phyloP scores from a whole-genome alignment of 1,139 yeast species.

The Protomyces inundatus region DNA sequence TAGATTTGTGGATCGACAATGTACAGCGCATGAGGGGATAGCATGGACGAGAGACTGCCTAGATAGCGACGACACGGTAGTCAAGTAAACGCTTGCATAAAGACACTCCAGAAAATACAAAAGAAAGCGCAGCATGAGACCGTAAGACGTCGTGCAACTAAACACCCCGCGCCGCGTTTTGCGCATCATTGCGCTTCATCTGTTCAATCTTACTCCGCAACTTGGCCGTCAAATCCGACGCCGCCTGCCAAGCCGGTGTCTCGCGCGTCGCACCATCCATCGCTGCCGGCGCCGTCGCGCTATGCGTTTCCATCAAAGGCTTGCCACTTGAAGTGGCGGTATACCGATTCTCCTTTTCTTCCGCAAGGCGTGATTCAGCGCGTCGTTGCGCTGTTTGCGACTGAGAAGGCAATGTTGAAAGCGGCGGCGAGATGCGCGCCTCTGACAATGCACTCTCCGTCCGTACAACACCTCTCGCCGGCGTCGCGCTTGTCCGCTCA shows the following conservation, averaged over 20 bases:
- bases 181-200: constrained; percentile 50
- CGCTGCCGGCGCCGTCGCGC: background rate
- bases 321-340: background rate
- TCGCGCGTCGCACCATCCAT: constrained; percentile 2
- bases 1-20: background rate
- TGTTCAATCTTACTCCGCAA: constrained; percentile 80
- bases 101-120: too few species aligned
- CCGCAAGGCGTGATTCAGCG: constrained; percentile 6
- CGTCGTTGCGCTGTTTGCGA: background rate
- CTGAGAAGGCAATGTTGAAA: background rate
- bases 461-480: too few species aligned
- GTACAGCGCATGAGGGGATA: too few species aligned
- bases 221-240: constrained; percentile 83
- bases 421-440: constrained; percentile 1
- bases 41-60: too few species aligned
- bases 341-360: constrained; percentile 30
- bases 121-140: too few species aligned
- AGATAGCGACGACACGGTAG: too few species aligned
- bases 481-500: too few species aligned
- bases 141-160: too few species aligned
- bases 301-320: background rate
- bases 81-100: too few species aligned
- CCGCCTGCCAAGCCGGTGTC: constrained; percentile 61
- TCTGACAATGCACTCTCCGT: background rate
- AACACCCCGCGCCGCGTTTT: too few species aligned